These are phyloP conservation scores for Wallacemonas sp. DNA, from an alignment of 208 protist genomes.

Conservation along the genomic window DNA sequence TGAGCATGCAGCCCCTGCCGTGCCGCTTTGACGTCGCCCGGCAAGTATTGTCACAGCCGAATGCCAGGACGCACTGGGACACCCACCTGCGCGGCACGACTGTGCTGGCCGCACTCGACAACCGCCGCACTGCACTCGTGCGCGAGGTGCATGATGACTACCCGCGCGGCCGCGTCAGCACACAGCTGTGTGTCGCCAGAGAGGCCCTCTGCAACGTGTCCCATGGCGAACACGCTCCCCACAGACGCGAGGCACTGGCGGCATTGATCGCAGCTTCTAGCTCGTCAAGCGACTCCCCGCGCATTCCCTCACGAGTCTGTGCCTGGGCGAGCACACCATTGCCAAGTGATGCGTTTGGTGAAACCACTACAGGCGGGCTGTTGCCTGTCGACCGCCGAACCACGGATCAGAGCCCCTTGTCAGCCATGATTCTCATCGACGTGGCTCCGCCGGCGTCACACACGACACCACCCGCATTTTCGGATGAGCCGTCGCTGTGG, in stretches of 20 bases:
- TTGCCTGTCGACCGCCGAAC: no score
- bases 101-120: neutral
- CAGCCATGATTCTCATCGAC: neutral
- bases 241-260: neutral
- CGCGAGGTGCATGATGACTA: neutral
- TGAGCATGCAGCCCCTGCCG: neutral
- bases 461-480: neutral
- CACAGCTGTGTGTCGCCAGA: neutral
- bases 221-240: no score
- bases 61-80: neutral
- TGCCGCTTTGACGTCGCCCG: constrained; percentile 3
- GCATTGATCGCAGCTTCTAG: neutral
- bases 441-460: neutral
- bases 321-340: neutral
- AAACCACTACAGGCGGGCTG: no score
- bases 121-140: neutral
- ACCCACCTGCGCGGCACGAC: neutral
- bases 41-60: constrained; percentile 5
- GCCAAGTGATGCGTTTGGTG: neutral
- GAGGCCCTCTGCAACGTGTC: neutral
- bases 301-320: no score
- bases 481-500: neutral
- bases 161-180: no score
- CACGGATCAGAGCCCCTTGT: neutral
- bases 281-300: no score